Evolutionary conservation across 2,329 filamentous ascomycete genomes (phyloP).

Genomic region (Decorospora gaudefroyi): DNA sequence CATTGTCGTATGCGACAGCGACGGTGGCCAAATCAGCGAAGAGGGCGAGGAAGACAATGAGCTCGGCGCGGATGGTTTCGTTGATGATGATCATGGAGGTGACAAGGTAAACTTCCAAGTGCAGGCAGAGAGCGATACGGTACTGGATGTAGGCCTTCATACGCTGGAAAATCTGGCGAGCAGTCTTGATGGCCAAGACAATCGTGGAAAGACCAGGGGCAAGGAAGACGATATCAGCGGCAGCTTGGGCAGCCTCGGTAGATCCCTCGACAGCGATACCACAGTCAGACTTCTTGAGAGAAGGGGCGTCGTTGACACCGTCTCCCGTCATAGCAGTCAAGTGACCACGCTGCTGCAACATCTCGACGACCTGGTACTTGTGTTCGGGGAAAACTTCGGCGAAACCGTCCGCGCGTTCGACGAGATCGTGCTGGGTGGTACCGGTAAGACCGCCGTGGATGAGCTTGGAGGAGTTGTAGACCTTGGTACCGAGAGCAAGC

Average conservation of each 20-base stretch:
- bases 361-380: conserved; percentile 77
- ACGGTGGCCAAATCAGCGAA: conserved; percentile 81
- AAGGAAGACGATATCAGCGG: conserved; percentile 75
- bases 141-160: conserved; percentile 80
- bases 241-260: conserved; percentile 72
- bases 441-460: conserved; percentile 76
- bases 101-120: conserved; percentile 76
- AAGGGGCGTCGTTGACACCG: conserved; percentile 74
- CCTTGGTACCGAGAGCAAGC: conserved; percentile 77
- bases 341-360: conserved; percentile 73
- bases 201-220: conserved; percentile 73
- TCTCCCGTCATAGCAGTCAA: conserved; percentile 78
- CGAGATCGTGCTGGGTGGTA: conserved; percentile 74
- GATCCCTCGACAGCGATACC: conserved; percentile 75
- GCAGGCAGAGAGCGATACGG: conserved; percentile 74
- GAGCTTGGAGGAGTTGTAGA: conserved; percentile 78
- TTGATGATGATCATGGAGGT: conserved; percentile 80
- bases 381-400: conserved; percentile 76
- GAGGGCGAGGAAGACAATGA: conserved; percentile 78
- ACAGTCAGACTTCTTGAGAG: conserved; percentile 74
- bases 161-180: conserved; percentile 75
- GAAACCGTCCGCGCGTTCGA: conserved; percentile 74
- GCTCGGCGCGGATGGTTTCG: conserved; percentile 71
- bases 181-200: conserved; percentile 73
- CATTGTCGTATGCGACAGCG: conserved; percentile 78